Evolutionary conservation across 208 protist genomes (phyloP).

Genomic region (Porcisia hertigi): DNA sequence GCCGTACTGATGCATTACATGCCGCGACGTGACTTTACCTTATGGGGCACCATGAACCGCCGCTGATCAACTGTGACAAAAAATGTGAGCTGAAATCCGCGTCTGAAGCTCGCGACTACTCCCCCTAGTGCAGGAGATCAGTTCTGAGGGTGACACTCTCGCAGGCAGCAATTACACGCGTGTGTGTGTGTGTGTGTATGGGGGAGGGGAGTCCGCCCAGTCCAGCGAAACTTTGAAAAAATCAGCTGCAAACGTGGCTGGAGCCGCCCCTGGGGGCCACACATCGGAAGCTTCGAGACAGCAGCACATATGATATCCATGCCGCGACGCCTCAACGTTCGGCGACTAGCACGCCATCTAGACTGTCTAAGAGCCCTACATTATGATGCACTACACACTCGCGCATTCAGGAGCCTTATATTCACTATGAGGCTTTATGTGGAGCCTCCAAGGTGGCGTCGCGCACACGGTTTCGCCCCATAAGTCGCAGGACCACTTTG

Average conservation of each 20-base stretch:
- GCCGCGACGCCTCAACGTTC: constrained; percentile 3
- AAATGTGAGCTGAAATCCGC: constrained; percentile 8
- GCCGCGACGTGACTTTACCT: constrained; percentile 13
- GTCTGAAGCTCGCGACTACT: constrained; percentile 16
- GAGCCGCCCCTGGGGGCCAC: too few relatives aligned
- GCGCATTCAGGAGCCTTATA: constrained; percentile 20
- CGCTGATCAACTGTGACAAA: constrained; percentile 18
- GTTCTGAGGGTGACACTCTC: constrained; percentile 15
- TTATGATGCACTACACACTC: constrained; percentile 22
- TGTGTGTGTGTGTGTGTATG: background rate
- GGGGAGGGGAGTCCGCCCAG: too few relatives aligned
- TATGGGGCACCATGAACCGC: constrained; percentile 21
- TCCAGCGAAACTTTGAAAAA: too few relatives aligned
- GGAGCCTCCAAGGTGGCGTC: background rate
- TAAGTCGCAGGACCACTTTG: constrained; percentile 19
- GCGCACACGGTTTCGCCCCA: constrained; percentile 10
- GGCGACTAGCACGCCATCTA: constrained; percentile 18
- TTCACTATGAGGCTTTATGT: constrained; percentile 5
- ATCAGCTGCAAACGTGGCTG: too few relatives aligned
- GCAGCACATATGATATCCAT: too few relatives aligned
- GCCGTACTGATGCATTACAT: constrained; percentile 9
- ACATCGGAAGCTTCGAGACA: too few relatives aligned
- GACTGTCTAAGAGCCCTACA: constrained; percentile 11
- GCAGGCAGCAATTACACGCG: constrained; percentile 9
- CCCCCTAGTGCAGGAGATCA: constrained; percentile 11